These are phyloP conservation scores for Lichtheimia ramosa DNA, from an alignment of 371 early-diverging fungal species.

Conservation along the genomic window DNA sequence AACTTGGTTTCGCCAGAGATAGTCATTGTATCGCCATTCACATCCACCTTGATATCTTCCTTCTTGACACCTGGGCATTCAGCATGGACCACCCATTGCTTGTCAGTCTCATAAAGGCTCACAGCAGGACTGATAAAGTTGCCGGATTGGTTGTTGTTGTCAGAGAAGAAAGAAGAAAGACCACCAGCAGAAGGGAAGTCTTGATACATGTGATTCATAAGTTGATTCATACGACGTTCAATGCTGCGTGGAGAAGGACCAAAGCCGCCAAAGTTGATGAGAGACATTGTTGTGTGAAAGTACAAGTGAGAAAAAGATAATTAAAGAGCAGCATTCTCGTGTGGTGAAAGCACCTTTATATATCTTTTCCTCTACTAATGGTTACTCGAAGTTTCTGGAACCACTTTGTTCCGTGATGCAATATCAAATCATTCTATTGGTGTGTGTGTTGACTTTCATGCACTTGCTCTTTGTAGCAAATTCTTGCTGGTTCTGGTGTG, in stretches of 20 bases:
- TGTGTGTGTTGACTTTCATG: too few relatives aligned
- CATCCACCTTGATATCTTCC: slow-evolving; percentile 28
- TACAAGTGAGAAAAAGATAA: neutral
- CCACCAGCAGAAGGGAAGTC: neutral
- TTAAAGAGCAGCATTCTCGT: neutral
- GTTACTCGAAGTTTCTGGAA: too few relatives aligned
- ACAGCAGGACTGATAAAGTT: slow-evolving; percentile 13
- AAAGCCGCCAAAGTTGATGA: slow-evolving; percentile 25
- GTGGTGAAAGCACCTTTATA: too few relatives aligned
- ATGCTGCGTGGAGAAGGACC: slow-evolving; percentile 19
- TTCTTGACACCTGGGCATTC: slow-evolving; percentile 29
- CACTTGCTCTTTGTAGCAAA: too few relatives aligned
- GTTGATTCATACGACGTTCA: slow-evolving; percentile 34
- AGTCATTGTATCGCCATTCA: slow-evolving; percentile 13
- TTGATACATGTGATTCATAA: slow-evolving; percentile 22
- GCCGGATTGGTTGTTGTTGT: too few relatives aligned
- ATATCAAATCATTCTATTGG: too few relatives aligned
- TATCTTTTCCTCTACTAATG: too few relatives aligned
- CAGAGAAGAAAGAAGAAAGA: too few relatives aligned
- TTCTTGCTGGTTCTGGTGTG: too few relatives aligned
- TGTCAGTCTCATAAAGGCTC: slow-evolving; percentile 26
- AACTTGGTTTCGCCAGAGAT: slow-evolving; percentile 17
- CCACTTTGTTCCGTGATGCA: too few relatives aligned
- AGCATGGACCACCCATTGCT: slow-evolving; percentile 17
- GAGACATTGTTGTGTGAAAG: slow-evolving; percentile 26